Base-by-base conservation (phyloP, 1,284 basidiomycete genomes). In the Cutaneotrichosporon curvatum region DNA sequence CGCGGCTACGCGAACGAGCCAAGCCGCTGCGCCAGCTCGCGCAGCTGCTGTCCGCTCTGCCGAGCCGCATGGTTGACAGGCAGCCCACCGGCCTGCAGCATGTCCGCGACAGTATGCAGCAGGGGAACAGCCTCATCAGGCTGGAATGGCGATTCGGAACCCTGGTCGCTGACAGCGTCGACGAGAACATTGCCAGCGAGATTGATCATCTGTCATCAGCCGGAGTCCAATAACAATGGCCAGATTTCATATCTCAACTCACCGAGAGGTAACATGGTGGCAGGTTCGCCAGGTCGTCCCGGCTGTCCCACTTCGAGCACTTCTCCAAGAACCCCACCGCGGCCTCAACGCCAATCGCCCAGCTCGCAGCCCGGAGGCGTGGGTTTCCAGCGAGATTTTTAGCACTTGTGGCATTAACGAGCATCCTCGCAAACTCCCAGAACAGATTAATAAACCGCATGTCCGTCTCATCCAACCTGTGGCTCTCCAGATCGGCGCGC, bases 351-450 rank as follows among this genome's bases (percentile, higher is more conserved):
- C 48, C 49, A 36, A 43, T 34, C 28, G 44, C 45, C 53, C 47
- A 43, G 12, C 35, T 33, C 18, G 46, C 49, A 4, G 42, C 40
- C 20, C 45, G 28, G 1, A 47, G 45, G 15, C 45, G 40, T 10
- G 45, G 45, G 47, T 50, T 48, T 14, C 34, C 47, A 2, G 16
- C 38, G n/a, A 60, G 49, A n/a, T 48, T 52, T 45, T 59, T 61
- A 4, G 52, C 46, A 11, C 55, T 37, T 3, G 59, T 56, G 2
- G 51, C 53, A 42, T 64, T 62, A 20, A 67, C 60, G 16, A 58
- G 51, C 48, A 59, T 55, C 40, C 57, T 56, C 4, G 58, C 59
- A 46, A 62, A 62, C n/a, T 58, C 49, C 50, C 53, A 66, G 37
- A 58, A 60, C 10, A 68, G 50, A 37, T 59, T 45, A 22, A 59